Evolutionary conservation across 2,329 filamentous ascomycete genomes (phyloP), one percentile per base, ranked within the genome.

Genomic region (Fusarium sp.): DNA sequence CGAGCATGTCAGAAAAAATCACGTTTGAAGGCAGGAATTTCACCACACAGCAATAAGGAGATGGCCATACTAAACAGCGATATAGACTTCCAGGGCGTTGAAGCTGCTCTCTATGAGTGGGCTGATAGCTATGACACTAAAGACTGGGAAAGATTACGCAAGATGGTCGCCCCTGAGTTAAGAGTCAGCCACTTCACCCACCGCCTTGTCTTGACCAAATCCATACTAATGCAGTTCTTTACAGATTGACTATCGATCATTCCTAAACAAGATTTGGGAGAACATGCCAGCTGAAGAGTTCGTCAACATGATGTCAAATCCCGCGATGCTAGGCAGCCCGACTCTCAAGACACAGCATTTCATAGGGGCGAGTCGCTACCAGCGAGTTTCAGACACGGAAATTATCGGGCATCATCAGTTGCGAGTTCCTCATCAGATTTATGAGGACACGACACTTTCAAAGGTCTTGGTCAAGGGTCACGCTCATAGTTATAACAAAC

Each of bases 101-200:
- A 64, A 42, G 22, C 53, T n/a, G 38, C 53, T 35, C 36, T 64
- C 3, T 58, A 46, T 16, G 53, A 64, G 20, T 59, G 51, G 62
- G 62, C 40, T 16, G 62, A 64, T 14, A 64, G 62, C 20, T 64
- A 64, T 49, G 62, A 64, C 42, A 64, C 62, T 40, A 64, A 64
- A 24, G 62, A 64, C 20, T 64, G 62, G 62, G 62, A 20, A 42
- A 59, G 61, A 31, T 51, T 63, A 5, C 61, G 51, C 36, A 57
- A 35, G 22, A 57, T 44, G 29, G 17, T 63, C 9, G 49, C 27
- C 11, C 36, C 38, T 16, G 38, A 55, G 49, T 55, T 55, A 3
- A 29, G 49, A 33, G 49, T 55, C 11, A 55, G 29, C 17, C 29
- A 22, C 29, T 7, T 6, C 31, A 31, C 14, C 7, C 29, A 29